A percentile compares a stretch with the other conserved stretches of the same genome.
phyloP scores from a whole-genome alignment of 164 flowering plant species.

The Stephania cephalantha region DNA sequence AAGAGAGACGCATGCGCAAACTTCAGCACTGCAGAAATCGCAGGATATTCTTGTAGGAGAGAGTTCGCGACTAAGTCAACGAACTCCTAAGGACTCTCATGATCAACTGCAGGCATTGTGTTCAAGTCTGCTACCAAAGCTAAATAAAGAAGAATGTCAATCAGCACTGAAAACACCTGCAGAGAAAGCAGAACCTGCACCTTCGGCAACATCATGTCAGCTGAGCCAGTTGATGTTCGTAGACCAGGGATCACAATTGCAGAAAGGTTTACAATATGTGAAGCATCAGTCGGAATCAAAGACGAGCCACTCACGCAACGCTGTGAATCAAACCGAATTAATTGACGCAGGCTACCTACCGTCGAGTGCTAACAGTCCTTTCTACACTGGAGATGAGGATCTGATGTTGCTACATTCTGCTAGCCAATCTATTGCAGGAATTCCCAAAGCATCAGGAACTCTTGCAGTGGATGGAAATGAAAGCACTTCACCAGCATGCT shows the following conservation, averaged over 20 bases:
- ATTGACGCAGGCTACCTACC: constrained; percentile 26
- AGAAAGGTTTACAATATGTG: constrained; percentile 12
- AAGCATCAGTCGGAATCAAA: constrained; percentile 25
- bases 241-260: constrained; percentile 32
- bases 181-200: constrained; percentile 20
- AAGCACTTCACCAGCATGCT: constrained; percentile 26
- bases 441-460: constrained; percentile 34
- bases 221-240: constrained; percentile 22
- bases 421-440: constrained; percentile 34
- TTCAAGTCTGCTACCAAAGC: constrained; percentile 17
- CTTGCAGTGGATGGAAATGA: constrained; percentile 22
- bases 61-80: constrained; percentile 25
- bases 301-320: constrained; percentile 23
- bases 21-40: constrained; percentile 26
- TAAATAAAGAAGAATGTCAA: constrained; percentile 22
- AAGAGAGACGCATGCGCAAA: constrained; percentile 15
- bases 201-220: constrained; percentile 8
- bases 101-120: constrained; percentile 19
- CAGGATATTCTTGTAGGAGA: constrained; percentile 25
- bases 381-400: constrained; percentile 35
- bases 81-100: constrained; percentile 14
- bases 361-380: constrained; percentile 21
- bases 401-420: constrained; percentile 36
- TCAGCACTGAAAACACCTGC: constrained; percentile 7
- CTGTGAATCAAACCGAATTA: constrained; percentile 29